phyloP scores from a whole-genome alignment of 202 grass and related monocot species.

The Setaria italica region DNA sequence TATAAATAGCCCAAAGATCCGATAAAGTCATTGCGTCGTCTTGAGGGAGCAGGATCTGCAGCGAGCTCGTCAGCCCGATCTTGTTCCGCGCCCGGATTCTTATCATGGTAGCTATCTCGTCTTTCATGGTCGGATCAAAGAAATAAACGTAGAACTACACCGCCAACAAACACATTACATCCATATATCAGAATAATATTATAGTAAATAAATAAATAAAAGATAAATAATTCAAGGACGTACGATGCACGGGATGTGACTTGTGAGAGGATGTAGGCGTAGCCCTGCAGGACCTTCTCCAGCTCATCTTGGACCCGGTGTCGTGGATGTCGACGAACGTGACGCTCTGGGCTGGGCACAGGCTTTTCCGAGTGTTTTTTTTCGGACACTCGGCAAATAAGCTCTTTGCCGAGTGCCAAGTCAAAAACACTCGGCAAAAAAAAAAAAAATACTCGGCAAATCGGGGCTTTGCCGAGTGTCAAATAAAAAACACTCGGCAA shows the following conservation, averaged over 20 bases:
- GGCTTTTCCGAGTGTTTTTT: too few species aligned
- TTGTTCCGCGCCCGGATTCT: neutral
- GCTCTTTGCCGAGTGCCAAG: too few species aligned
- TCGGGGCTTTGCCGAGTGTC: too few species aligned
- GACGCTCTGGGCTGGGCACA: neutral
- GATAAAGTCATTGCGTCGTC: neutral
- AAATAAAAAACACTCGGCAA: too few species aligned
- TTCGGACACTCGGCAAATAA: too few species aligned
- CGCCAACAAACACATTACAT: too few species aligned
- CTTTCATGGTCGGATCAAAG: neutral
- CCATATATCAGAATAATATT: too few species aligned
- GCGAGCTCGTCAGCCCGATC: neutral
- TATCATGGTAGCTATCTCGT: neutral
- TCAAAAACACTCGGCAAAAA: too few species aligned
- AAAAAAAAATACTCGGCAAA: too few species aligned
- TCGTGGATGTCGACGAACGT: conserved; percentile 1
- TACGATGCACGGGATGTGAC: conserved; percentile 36
- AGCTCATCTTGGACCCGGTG: conserved; percentile 3
- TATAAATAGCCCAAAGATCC: neutral
- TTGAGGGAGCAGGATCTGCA: neutral
- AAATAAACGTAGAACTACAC: conserved; percentile 6
- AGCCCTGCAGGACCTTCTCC: conserved; percentile 54
- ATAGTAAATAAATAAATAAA: too few species aligned
- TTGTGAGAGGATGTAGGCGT: conserved; percentile 82
- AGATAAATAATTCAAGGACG: neutral